A percentile compares a stretch with the other conserved stretches of the same genome.
Evolutionary conservation across 75 land plant species (phyloP).

Genomic region (Sequoiadendron giganteum): DNA sequence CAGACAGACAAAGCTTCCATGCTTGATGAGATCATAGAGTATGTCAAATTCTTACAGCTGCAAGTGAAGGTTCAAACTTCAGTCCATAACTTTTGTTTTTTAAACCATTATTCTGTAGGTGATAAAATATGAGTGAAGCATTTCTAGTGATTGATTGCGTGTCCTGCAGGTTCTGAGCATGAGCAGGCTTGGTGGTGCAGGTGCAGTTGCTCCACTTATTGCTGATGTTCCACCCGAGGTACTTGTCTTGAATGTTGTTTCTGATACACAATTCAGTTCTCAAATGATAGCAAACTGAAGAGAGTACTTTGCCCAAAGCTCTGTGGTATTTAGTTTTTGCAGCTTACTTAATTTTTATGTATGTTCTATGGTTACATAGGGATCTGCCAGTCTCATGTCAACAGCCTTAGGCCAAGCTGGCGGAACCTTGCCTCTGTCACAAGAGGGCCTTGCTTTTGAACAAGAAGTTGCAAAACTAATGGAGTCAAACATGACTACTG

Average conservation of each 20-base stretch:
- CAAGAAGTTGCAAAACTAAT: constrained; percentile 73
- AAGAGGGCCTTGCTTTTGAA: constrained; percentile 49
- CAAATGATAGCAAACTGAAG: not conserved
- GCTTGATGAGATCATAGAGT: constrained; percentile 91
- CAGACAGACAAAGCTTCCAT: constrained; percentile 96
- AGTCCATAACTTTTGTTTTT: not conserved
- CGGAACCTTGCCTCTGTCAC: constrained; percentile 23
- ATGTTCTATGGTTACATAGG: not conserved
- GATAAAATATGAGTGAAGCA: not conserved
- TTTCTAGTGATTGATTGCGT: not conserved
- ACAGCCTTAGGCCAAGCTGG: constrained; percentile 6
- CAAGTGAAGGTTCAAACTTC: constrained; percentile 72
- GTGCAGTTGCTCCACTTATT: constrained; percentile 40
- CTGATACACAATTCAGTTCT: not conserved
- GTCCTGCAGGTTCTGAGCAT: constrained; percentile 50
- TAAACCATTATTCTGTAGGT: constrained; percentile 3
- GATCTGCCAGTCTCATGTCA: not conserved
- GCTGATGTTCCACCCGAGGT: constrained; percentile 46
- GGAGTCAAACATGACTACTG: constrained; percentile 72
- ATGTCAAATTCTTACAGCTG: constrained; percentile 87
- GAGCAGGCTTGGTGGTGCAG: constrained; percentile 62
- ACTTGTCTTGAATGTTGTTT: not conserved
- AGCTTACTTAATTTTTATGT: not conserved
- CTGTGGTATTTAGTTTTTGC: not conserved
- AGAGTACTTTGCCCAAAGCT: not conserved